Conservation (phyloP, 345 rosid species). For the Arabidopsis suecica region DNA sequence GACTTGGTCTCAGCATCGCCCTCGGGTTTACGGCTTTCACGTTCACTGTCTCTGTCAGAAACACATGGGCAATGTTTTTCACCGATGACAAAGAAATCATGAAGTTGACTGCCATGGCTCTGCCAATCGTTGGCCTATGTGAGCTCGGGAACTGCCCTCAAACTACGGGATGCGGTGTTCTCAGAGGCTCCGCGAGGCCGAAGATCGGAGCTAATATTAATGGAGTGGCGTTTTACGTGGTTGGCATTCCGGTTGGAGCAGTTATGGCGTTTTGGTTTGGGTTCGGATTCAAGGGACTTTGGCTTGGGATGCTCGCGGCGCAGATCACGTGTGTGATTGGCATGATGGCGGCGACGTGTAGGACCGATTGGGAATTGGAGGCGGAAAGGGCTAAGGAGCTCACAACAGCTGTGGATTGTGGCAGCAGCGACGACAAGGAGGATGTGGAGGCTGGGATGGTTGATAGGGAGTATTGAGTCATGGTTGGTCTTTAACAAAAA, state of each 20-base stretch:
- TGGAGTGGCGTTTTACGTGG: slow-evolving; percentile 31
- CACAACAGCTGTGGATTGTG: slow-evolving; percentile 25
- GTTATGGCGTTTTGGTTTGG: slow-evolving; percentile 31
- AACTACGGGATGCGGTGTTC: slow-evolving; percentile 39
- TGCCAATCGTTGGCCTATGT: slow-evolving; percentile 41
- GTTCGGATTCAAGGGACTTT: slow-evolving; percentile 42
- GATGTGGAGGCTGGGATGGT: slow-evolving; percentile 35
- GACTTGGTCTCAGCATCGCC: slow-evolving; percentile 40
- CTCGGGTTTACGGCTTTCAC: slow-evolving; percentile 38
- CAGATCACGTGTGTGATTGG: slow-evolving; percentile 37
- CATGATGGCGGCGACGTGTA: slow-evolving; percentile 37
- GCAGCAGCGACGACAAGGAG: background rate
- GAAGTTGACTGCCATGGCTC: slow-evolving; percentile 25
- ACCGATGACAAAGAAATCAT: slow-evolving; percentile 25
- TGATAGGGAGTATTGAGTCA: slow-evolving; percentile 22
- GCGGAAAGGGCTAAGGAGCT: slow-evolving; percentile 38
- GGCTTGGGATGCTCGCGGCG: slow-evolving; percentile 45
- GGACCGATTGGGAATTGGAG: slow-evolving; percentile 39
- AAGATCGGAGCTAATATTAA: slow-evolving; percentile 37
- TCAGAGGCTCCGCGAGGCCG: slow-evolving; percentile 42
- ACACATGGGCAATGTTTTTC: slow-evolving; percentile 39
- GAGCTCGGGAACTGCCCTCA: slow-evolving; percentile 46
- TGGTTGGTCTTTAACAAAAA: background rate
- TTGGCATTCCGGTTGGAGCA: slow-evolving; percentile 37
- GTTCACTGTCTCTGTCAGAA: slow-evolving; percentile 33